These are phyloP conservation scores for Pythium periplocum DNA, from an alignment of 352 stramenopile genomes.

Conservation along the genomic window DNA sequence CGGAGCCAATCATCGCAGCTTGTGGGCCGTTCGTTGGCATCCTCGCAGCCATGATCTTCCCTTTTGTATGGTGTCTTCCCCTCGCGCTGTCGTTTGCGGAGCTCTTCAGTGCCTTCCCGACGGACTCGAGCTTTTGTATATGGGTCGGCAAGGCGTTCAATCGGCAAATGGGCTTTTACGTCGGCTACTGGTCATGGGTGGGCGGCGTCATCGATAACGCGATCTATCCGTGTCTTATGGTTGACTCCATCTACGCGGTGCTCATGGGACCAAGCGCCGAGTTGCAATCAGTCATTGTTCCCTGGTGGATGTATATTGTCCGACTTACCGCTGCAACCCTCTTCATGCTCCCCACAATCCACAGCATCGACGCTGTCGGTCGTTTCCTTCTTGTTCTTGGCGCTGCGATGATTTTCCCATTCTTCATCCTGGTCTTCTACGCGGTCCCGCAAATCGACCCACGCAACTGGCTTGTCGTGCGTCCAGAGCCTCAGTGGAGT, in stretches of 20 bases:
- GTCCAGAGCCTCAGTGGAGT: constrained; percentile 65
- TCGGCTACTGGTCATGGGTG: constrained; percentile 83
- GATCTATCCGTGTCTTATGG: constrained; percentile 76
- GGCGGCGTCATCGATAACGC: constrained; percentile 76
- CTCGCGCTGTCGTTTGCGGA: constrained; percentile 65
- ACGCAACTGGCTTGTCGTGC: constrained; percentile 60
- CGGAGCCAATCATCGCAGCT: constrained; percentile 88
- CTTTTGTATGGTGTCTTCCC: constrained; percentile 63
- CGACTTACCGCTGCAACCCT: constrained; percentile 31
- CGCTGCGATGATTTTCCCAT: constrained; percentile 88
- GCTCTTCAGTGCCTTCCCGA: constrained; percentile 65
- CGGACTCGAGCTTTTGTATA: constrained; percentile 65
- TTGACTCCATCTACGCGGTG: constrained; percentile 54
- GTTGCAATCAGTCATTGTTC: constrained; percentile 33
- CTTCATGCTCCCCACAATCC: constrained; percentile 70
- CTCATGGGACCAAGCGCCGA: constrained; percentile 19
- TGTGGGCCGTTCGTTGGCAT: constrained; percentile 79
- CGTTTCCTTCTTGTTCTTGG: constrained; percentile 81
- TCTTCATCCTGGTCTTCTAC: constrained; percentile 81
- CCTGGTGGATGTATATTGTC: constrained; percentile 47
- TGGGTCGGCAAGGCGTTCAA: constrained; percentile 77
- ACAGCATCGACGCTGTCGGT: constrained; percentile 86
- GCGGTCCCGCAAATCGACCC: constrained; percentile 52
- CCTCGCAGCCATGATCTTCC: constrained; percentile 52
- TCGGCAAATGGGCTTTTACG: constrained; percentile 72